Evolutionary conservation across 176 grass and related monocot genomes (phyloP), one percentile per base, ranked within the genome.

Genomic region (Zoysia pacifica): DNA sequence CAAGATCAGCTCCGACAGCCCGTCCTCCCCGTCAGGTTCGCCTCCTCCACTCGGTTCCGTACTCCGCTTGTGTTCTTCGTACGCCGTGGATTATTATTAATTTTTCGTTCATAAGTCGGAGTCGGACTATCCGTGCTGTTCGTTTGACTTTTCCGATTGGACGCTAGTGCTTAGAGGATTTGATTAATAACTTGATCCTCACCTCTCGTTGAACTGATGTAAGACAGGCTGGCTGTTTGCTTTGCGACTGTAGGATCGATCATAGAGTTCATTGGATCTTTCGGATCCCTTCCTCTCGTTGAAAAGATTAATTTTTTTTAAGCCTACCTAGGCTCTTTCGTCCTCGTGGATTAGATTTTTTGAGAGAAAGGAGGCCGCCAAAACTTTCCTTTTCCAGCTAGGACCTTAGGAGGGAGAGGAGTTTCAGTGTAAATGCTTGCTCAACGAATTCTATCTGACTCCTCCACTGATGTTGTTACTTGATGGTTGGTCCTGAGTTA

Each of bases 1-100:
- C 73, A 93, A 85, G 91, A 90, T 93, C 59, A 85, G 85, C 87
- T 89, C 91, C 55, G 84, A 93, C n/a, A 90, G 56, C 76, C 60
- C 87, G 5, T 84, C 72, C 14, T 72, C 74, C 19, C 69, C 81
- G 6, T 82, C 87, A 85, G 91, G 91, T 93, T 15, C 14, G 39
- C 28, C 28, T 28, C 3, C 36, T 0, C 10, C 0, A 40, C 6
- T 35, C 35, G 14, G 9, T 44, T 53, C 52, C 15, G 9, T 54
- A 28, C 48, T 14, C 1, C n/a, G n/a, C 1, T 7, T 41, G 35
- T 3, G 28, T 28, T 40, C 49, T 41, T n/a, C 48, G 0, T 16
- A 28, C 28, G 28, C 28, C 28, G 28, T n/a, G 37, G 15, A 9
- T 6, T 13, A 16, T 63, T 62, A 28, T 28, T 28, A 28, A 0